A percentile compares a stretch with the other conserved stretches of the same genome.
Evolutionary conservation across 1,139 yeast genomes (phyloP).

Genomic region (Lodderomyces pseudojiufengensis): DNA sequence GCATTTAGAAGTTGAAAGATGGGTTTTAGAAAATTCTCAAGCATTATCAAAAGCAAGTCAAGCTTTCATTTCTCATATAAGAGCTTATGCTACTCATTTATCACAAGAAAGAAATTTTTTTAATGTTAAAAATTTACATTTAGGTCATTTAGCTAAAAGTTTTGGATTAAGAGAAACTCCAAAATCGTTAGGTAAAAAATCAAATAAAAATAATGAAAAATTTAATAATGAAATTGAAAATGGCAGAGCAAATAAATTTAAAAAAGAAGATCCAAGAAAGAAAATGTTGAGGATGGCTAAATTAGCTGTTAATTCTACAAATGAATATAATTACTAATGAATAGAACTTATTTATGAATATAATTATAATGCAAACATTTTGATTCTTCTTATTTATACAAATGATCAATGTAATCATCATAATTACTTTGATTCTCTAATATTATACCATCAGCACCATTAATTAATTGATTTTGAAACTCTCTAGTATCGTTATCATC

Average conservation of each 20-base stretch:
- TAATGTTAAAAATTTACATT: slow-evolving; percentile 75
- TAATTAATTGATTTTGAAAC: slow-evolving; percentile 24
- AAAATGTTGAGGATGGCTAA: slow-evolving; percentile 78
- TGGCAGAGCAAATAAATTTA: slow-evolving; percentile 19
- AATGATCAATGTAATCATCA: slow-evolving; percentile 4
- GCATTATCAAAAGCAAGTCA: slow-evolving; percentile 62
- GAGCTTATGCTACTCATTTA: slow-evolving; percentile 97
- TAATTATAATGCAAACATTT: too few species aligned
- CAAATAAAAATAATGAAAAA: slow-evolving; percentile 13
- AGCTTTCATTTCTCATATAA: slow-evolving; percentile 82
- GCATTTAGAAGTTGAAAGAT: slow-evolving; percentile 87
- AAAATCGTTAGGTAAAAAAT: slow-evolving; percentile 56
- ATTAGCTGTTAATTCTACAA: slow-evolving; percentile 57
- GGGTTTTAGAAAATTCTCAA: slow-evolving; percentile 67
- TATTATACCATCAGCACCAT: slow-evolving; percentile 28
- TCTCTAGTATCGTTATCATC: slow-evolving; percentile 31
- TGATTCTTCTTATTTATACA: too few species aligned
- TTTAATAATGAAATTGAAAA: slow-evolving; percentile 1
- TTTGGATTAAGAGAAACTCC: slow-evolving; percentile 96
- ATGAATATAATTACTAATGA: slow-evolving; percentile 73
- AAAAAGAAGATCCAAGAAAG: slow-evolving; percentile 61
- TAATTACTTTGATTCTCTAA: slow-evolving; percentile 10
- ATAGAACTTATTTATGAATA: too few species aligned
- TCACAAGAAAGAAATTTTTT: slow-evolving; percentile 73
- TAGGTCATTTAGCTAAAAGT: slow-evolving; percentile 93